Evolutionary conservation across 805 yeast species (phyloP).

Genomic region (Naumovozyma dairenensis): DNA sequence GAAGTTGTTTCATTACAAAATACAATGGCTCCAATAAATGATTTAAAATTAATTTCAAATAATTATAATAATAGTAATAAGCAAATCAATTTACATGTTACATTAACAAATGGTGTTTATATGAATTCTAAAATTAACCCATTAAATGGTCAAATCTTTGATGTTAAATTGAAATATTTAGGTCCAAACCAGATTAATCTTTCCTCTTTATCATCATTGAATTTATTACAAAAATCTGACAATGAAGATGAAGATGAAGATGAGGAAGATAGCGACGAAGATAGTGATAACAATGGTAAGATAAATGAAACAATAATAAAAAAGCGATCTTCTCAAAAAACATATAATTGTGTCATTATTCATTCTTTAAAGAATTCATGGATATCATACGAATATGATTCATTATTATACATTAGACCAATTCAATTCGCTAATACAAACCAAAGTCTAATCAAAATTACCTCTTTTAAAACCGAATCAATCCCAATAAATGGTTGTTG

Average conservation of each 20-base stretch:
- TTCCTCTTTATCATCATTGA: conserved; percentile 16
- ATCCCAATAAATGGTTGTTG: conserved; percentile 23
- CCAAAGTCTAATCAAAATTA: conserved; percentile 6
- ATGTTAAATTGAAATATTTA: conserved; percentile 58
- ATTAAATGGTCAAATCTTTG: conserved; percentile 49
- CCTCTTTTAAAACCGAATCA: conserved; percentile 17
- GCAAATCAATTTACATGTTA: conserved; percentile 52
- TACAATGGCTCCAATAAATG: conserved; percentile 42
- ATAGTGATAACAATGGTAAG: conserved; percentile 6
- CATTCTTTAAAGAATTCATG: conserved; percentile 27
- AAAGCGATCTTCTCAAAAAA: conserved; percentile 5
- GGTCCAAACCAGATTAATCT: conserved; percentile 60
- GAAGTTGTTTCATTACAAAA: conserved; percentile 57
- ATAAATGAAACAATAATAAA: conserved; percentile 6
- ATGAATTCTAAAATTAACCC: conserved; percentile 50
- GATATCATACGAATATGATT: conserved; percentile 22
- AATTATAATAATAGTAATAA: conserved; percentile 1
- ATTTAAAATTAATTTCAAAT: conserved; percentile 21
- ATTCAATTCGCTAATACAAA: conserved; percentile 13
- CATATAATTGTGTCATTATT: conserved; percentile 23
- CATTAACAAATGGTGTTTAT: conserved; percentile 77
- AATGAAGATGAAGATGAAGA: conserved; percentile 22
- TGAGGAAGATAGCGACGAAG: conserved; percentile 13
- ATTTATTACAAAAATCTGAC: conserved; percentile 26
- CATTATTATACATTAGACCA: conserved; percentile 22